phyloP scores from a whole-genome alignment of 306 rosid species.

The Cucurbita maxima region DNA sequence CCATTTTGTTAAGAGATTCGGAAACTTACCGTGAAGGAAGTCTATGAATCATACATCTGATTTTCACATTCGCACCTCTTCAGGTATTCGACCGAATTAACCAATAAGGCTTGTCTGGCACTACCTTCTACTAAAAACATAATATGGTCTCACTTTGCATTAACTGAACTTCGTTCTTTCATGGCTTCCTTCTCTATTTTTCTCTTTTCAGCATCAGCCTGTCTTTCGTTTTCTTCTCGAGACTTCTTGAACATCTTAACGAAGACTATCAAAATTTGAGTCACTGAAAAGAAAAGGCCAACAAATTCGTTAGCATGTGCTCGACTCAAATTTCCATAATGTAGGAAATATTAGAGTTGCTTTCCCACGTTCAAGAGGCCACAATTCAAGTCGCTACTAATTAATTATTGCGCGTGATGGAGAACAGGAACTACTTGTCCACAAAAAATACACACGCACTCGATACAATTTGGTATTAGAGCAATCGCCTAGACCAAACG shows the following conservation, averaged over 20 bases:
- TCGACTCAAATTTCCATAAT: neutral
- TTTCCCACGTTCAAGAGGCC: neutral
- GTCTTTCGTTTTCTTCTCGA: constrained; percentile 76
- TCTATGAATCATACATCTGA: neutral
- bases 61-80: neutral
- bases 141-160: neutral
- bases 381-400: neutral
- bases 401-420: neutral
- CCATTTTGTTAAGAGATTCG: neutral
- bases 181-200: constrained; percentile 81
- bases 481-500: neutral
- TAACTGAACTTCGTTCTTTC: constrained; percentile 54
- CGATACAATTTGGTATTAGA: neutral
- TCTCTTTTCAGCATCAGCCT: constrained; percentile 80
- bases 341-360: neutral
- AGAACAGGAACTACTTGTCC: neutral
- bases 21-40: neutral
- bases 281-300: constrained; percentile 44
- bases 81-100: neutral
- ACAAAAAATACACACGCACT: neutral
- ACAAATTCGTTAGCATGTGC: neutral
- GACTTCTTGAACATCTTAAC: constrained; percentile 86
- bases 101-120: neutral
- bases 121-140: neutral
- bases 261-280: constrained; percentile 68